A percentile compares a stretch with the other conserved stretches of the same genome.
Conservation (phyloP, 805 yeast species). For the Lipomyces orientalis region DNA sequence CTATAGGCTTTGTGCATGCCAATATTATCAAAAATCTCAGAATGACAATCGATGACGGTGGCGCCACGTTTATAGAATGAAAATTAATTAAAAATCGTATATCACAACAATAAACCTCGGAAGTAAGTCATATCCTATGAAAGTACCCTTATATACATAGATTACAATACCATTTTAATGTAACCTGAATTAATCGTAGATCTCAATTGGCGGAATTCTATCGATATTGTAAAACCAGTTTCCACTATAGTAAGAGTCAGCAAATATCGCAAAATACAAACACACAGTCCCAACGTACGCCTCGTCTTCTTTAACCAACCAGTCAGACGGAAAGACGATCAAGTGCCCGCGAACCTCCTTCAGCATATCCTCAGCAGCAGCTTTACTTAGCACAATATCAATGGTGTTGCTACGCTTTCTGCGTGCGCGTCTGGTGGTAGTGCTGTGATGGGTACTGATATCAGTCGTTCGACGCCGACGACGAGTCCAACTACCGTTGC, state of each 20-base stretch:
- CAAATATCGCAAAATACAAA: neutral
- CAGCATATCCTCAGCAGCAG: conserved; percentile 75
- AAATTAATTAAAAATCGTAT: neutral
- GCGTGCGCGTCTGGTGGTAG: conserved; percentile 42
- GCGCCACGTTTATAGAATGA: conserved; percentile 13
- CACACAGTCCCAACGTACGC: conserved; percentile 30
- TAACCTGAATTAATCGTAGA: conserved; percentile 62
- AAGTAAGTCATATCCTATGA: neutral
- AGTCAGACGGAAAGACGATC: conserved; percentile 89
- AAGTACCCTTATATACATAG: neutral
- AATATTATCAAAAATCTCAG: conserved; percentile 1
- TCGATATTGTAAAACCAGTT: conserved; percentile 97
- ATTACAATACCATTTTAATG: neutral
- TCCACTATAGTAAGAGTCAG: conserved; percentile 53
- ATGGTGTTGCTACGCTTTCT: conserved; percentile 46
- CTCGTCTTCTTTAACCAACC: conserved; percentile 87
- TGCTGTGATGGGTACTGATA: neutral
- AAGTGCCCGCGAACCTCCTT: conserved; percentile 81
- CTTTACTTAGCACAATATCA: conserved; percentile 63
- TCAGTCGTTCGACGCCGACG: conserved; percentile 17
- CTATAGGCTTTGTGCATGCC: neutral
- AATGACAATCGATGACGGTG: conserved; percentile 9
- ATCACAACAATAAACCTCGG: neutral
- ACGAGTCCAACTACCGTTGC: conserved; percentile 4
- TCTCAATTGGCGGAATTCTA: conserved; percentile 92